Base-by-base conservation (phyloP, 1,284 basidiomycete species). In the Peniophora sp. region DNA sequence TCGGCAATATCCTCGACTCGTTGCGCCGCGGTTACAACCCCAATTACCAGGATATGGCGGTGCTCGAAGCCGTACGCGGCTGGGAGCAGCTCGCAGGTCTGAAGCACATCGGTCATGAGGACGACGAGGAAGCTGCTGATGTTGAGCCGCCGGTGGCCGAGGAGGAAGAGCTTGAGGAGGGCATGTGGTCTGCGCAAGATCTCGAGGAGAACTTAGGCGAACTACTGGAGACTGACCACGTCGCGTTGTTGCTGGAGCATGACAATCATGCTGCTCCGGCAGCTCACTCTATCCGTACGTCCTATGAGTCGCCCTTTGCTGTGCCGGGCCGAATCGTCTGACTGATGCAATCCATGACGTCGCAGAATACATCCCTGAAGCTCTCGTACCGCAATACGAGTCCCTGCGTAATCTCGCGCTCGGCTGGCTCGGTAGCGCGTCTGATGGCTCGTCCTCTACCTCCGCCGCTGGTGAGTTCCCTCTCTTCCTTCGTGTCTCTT, bases 31-130 rank as follows among this genome's bases (percentile, higher is more conserved):
- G 87, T 0, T 98, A 97, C 72, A 99, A 99, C 67, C 96, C 96
- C 20, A 99, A 99, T 68, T 97, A 97, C 66, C 92, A 96, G 66
- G 96, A 99, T 64, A 98, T 99, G 96, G 95, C 92, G 9, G 96
- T 98, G 53, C 83, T 97, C 41, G 94, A 95, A 58, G 95, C 96
- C 16, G 94, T 97, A 6, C 85, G 93, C 45, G 94, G 93, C 11
- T 98, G 92, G 83, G 89, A 92, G 62, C 81, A 85, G 52, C 80
- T 85, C n/a, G 81, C 82, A 14, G 83, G 83, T 1, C 68, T 87
- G 14, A 81, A 81, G 1, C 83, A 85, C 52, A 82, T 85, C 63
- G 78, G 83, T 53, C 83, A 83, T 48, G 75, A 78, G 3, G 65
- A 65, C 39, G 69, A 71, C 49, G 69, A 65, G 46, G 56, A 58